These are phyloP conservation scores for Linum tenue DNA, from an alignment of 345 rosid species.

Conservation along the genomic window DNA sequence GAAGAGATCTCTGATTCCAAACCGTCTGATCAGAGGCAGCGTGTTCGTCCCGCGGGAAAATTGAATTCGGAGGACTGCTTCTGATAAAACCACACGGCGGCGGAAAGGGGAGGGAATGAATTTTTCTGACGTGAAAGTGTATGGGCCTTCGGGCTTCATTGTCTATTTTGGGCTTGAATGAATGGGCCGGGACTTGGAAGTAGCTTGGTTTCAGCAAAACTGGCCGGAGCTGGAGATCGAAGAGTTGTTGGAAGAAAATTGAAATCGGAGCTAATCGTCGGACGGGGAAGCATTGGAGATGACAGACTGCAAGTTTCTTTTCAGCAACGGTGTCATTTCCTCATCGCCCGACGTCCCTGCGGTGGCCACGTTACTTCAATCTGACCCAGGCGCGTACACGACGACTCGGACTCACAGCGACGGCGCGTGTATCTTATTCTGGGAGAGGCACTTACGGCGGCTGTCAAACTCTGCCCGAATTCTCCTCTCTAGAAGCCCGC, in stretches of 20 bases:
- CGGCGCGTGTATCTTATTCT: conserved; percentile 44
- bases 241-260: background rate
- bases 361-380: conserved; percentile 49
- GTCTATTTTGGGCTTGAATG: too few species aligned
- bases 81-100: too few species aligned
- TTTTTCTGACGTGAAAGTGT: too few species aligned
- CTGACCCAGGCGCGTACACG: conserved; percentile 66
- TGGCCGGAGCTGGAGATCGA: background rate
- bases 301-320: conserved; percentile 39
- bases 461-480: conserved; percentile 50
- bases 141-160: too few species aligned
- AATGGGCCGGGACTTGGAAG: background rate
- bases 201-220: background rate
- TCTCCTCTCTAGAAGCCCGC: conserved; percentile 38
- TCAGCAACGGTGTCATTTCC: conserved; percentile 44
- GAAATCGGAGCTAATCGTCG: background rate
- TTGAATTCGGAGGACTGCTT: too few species aligned
- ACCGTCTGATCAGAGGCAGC: too few species aligned
- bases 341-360: conserved; percentile 38
- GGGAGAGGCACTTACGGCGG: conserved; percentile 60
- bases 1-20: too few species aligned
- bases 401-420: conserved; percentile 64
- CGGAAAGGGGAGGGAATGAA: too few species aligned
- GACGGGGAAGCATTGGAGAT: conserved; percentile 13
- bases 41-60: too few species aligned